Evolutionary conservation across 257 asterid genomes (phyloP), one percentile per base, ranked within the genome.

Genomic region (Solanum chiquidenum): DNA sequence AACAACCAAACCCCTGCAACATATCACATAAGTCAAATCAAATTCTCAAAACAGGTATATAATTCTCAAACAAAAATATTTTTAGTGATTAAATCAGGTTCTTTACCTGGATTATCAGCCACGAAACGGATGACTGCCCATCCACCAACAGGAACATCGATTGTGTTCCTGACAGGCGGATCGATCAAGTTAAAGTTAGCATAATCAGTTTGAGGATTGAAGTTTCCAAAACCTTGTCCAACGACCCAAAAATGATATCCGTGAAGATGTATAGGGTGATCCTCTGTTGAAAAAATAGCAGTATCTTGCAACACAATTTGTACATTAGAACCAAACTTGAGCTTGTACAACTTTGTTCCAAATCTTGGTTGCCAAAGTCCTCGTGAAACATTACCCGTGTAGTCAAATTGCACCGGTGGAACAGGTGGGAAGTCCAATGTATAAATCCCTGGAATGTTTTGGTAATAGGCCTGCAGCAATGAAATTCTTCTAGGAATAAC

Each of bases 221-320:
- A 94, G 90, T 94, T 94, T 3, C 98, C 96, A 27, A 90, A 92
- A 10, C 96, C 96, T 69, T 90, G 93, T 83, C 95, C 98, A 5
- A 94, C 96, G 1, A 93, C 90, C 73, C 84, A 90, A 90, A 94
- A 94, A 68, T 93, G 95, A 89, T 94, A 92, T 0, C 96, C 98
- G n/a, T 94, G 98, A 13, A 94, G 94, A 90, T 94, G 98, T 18
- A 94, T 90, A 0, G 96, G 98, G 46, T 94, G 98, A 31, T 94
- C 94, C 88, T 94, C 98, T 0, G 94, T 94, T 0, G 95, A 64
- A 58, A 94, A 73, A 1, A 94, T 94, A 29, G 95, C 94, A 7
- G 96, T 94, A 68, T 93, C 98, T 68, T 94, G 98, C 88, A 93
- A 84, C 86, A 93, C 94, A 44, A 94, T 88, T 84, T 94, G 96